A percentile compares a stretch with the other conserved stretches of the same genome.
phyloP scores from a whole-genome alignment of 2,329 filamentous ascomycete species.

The Colletotrichum higginsianum region DNA sequence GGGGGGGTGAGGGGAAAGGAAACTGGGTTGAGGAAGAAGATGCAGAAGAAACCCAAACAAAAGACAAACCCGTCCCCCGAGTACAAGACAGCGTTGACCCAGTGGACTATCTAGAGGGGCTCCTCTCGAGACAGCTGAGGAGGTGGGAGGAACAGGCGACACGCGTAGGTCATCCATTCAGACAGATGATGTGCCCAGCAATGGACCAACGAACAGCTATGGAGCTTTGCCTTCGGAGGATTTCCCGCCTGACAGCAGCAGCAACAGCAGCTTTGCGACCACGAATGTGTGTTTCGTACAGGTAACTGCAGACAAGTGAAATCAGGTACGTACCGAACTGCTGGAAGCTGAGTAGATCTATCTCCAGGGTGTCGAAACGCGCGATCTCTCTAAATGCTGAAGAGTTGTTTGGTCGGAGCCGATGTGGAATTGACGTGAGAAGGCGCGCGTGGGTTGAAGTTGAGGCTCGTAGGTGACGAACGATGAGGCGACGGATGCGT shows the following conservation, averaged over 20 bases:
- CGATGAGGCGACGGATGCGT: not conserved
- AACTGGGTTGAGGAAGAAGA: no score
- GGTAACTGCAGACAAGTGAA: constrained; percentile 12
- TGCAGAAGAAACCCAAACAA: constrained; percentile 39
- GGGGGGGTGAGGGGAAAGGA: constrained; percentile 16
- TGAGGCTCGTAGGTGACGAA: constrained; percentile 13
- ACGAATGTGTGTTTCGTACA: constrained; percentile 27
- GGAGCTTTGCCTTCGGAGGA: constrained; percentile 19
- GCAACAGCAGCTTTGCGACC: constrained; percentile 32
- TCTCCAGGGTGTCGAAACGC: constrained; percentile 35
- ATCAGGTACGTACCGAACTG: constrained; percentile 37
- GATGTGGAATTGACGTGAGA: constrained; percentile 20
- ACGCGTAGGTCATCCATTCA: constrained; percentile 21
- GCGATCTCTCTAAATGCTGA: constrained; percentile 37
- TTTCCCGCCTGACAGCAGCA: constrained; percentile 31
- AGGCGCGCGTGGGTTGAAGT: constrained; percentile 6
- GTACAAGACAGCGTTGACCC: not conserved
- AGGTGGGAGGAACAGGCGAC: constrained; percentile 8
- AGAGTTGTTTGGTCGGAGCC: constrained; percentile 6
- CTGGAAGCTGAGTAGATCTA: constrained; percentile 24
- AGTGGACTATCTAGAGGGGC: not conserved
- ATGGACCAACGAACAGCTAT: constrained; percentile 18
- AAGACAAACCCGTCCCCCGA: constrained; percentile 16
- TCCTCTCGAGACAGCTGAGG: constrained; percentile 1
- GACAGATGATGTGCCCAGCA: constrained; percentile 21